Percentiles rank a stretch among this genome's conserved stretches.
phyloP scores from a whole-genome alignment of 148 eudicot genomes.

The Limonium bicolor region DNA sequence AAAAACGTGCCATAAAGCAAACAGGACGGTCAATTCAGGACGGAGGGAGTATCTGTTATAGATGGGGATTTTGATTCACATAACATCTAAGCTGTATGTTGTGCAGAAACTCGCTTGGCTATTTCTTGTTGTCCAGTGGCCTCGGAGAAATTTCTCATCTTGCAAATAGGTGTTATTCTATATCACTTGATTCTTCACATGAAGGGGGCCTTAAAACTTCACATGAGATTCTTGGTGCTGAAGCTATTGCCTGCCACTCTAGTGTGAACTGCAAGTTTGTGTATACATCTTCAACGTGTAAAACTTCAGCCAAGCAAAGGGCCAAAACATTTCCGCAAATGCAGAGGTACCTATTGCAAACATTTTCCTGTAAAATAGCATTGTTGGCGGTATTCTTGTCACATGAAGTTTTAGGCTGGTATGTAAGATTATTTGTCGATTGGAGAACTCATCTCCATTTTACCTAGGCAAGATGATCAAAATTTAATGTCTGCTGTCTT shows the following conservation, averaged over 20 bases:
- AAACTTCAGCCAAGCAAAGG: conserved; percentile 19
- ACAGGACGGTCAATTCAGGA: no score
- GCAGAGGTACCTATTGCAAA: conserved; percentile 40
- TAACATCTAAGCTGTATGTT: not conserved
- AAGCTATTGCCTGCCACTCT: conserved; percentile 60
- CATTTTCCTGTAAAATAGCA: not conserved
- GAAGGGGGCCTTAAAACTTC: conserved; percentile 48
- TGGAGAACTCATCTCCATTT: no score
- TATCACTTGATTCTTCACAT: conserved; percentile 21
- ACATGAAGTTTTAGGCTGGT: no score
- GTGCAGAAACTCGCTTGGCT: conserved; percentile 72
- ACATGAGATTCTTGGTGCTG: conserved; percentile 63
- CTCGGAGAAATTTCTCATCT: conserved; percentile 37
- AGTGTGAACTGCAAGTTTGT: conserved; percentile 14
- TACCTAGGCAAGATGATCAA: no score
- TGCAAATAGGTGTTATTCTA: conserved; percentile 36
- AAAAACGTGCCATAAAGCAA: no score
- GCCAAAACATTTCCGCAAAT: conserved; percentile 23
- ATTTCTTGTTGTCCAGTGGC: conserved; percentile 43
- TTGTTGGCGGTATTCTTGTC: not conserved
- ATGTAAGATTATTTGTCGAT: not conserved
- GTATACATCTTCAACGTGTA: conserved; percentile 39
- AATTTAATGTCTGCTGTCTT: no score
- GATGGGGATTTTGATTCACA: no score
- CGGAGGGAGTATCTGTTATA: no score